Evolutionary conservation across 2,329 filamentous ascomycete species (phyloP), one percentile per base, ranked within the genome.

Genomic region (Fusarium annulatum): DNA sequence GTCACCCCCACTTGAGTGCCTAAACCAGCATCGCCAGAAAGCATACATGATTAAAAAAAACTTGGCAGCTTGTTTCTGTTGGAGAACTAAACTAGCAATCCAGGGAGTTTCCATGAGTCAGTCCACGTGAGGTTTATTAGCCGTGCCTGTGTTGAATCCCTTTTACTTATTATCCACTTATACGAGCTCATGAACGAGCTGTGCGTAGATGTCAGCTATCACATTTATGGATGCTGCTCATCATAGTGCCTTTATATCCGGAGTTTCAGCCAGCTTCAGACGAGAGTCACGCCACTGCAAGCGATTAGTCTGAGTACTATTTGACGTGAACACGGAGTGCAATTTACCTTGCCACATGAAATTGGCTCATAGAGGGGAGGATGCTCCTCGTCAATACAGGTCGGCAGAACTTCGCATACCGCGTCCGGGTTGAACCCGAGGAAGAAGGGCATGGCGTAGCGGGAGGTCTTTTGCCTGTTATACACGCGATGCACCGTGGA

Each of bases 401-500:
- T 67, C 6, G 64, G 61, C 1, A 67, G 12, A 19, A 67, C 64
- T 14, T 67, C 61, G 9, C 64, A 67, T 3, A 67, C 61, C 3
- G 64, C 64, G 15, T 67, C 64, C 6, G 64, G 61, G 12, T 67
- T 67, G 6, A 67, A 67, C 0, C 64, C 64, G 0, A 67, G 1
- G 12, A 67, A 67, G n/a, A 67, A 67, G 0, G 64, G 49, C 64
- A 67, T 67, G 4, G 64, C 61, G 2, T 66, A 66, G 1, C 64
- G 64, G 5, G 64, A 66, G 12, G 30, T 23, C 15, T 66, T 66
- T 12, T 67, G 64, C 0, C 64, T 6, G 9, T 67, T 67, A 12
- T 67, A 67, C 16, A 67, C 64, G 1, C 64, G 64, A 43, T 67
- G 64, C 1, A 67, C 64, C 2, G 64, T 67, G 15, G 64, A 67